These are phyloP conservation scores for Tolypocladium inflatum DNA, from an alignment of 2,329 filamentous ascomycete species.

Conservation along the genomic window DNA sequence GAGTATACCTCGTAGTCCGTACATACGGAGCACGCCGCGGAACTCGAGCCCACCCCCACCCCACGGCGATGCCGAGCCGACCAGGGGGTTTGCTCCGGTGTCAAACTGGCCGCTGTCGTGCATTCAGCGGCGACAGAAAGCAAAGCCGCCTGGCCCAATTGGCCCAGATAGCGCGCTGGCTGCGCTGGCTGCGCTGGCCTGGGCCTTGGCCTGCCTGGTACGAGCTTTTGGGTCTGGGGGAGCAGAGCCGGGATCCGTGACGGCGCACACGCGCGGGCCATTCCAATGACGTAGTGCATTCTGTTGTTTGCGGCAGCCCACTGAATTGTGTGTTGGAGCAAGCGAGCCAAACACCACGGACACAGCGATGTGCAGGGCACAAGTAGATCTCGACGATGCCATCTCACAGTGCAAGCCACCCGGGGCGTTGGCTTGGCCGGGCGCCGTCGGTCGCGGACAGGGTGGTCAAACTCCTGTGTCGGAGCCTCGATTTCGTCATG, in stretches of 20 bases:
- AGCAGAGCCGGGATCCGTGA: background rate
- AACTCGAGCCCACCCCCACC: background rate
- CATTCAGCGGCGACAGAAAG: background rate
- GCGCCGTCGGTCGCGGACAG: too few relatives aligned
- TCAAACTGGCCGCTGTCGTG: background rate
- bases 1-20: too few relatives aligned
- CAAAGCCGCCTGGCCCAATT: background rate
- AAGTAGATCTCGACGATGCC: background rate
- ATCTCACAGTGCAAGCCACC: background rate
- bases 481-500: background rate
- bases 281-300: background rate
- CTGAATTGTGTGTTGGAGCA: too few relatives aligned
- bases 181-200: background rate
- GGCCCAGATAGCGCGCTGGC: background rate
- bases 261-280: background rate
- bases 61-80: background rate
- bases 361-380: too few relatives aligned
- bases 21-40: too few relatives aligned
- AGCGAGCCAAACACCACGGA: too few relatives aligned
- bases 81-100: background rate
- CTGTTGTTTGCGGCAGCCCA: background rate
- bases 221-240: background rate
- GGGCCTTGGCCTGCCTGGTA: background rate
- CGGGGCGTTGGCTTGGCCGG: too few relatives aligned
- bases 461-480: too few relatives aligned